These are phyloP conservation scores for Chionographis japonica DNA, from an alignment of 106 monocot species.

Conservation along the genomic window DNA sequence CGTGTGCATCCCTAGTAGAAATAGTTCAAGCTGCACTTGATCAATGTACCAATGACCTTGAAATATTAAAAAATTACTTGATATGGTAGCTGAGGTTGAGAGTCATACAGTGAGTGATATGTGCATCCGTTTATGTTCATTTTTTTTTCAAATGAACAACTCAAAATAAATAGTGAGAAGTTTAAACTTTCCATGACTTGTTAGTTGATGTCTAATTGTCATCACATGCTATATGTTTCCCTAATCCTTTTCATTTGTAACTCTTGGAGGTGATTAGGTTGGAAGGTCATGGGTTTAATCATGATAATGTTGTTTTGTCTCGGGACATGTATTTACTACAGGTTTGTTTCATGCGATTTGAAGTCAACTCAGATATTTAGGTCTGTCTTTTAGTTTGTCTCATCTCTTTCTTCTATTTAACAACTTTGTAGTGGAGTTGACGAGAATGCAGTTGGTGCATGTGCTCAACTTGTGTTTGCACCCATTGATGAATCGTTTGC, in stretches of 20 bases:
- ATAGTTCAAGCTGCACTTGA: too few species aligned
- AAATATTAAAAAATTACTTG: too few species aligned
- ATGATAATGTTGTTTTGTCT: constrained; percentile 55
- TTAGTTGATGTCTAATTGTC: not conserved
- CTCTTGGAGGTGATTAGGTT: constrained; percentile 88
- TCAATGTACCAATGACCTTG: too few species aligned
- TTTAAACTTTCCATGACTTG: too few species aligned
- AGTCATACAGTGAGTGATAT: too few species aligned
- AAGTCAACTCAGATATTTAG: not conserved
- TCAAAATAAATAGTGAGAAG: too few species aligned
- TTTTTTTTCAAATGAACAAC: too few species aligned
- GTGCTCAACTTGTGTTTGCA: constrained; percentile 90
- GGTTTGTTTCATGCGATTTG: constrained; percentile 34
- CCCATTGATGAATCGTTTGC: constrained; percentile 89
- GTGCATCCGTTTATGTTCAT: too few species aligned
- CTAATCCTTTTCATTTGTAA: constrained; percentile 19
- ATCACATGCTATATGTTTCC: not conserved
- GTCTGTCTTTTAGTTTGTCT: too few species aligned
- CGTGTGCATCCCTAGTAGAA: too few species aligned
- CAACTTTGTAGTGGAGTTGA: constrained; percentile 87
- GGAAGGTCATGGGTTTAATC: constrained; percentile 66
- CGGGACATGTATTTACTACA: constrained; percentile 78
- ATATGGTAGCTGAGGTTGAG: too few species aligned
- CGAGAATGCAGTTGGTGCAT: constrained; percentile 62
- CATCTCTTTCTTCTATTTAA: not conserved